Evolutionary conservation across 2,329 filamentous ascomycete species (phyloP).

Genomic region (Aureobasidium melanogenum): DNA sequence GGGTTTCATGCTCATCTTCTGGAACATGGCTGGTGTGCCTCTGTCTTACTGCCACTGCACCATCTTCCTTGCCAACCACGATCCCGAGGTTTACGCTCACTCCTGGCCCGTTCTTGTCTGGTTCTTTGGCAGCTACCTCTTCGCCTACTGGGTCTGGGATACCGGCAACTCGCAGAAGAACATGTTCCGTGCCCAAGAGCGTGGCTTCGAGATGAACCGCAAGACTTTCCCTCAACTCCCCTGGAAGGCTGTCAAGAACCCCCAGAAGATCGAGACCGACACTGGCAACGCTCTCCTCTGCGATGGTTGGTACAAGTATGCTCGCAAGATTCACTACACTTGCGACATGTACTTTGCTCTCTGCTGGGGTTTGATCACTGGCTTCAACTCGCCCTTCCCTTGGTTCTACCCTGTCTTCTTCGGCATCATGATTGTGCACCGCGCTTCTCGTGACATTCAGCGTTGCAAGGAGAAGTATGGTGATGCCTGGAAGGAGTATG

Average conservation of each 20-base stretch:
- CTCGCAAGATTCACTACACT: constrained; percentile 55
- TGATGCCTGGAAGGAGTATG: constrained; percentile 73
- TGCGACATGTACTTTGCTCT: constrained; percentile 72
- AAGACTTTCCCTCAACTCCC: constrained; percentile 85
- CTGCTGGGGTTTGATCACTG: constrained; percentile 72
- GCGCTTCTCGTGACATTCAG: constrained; percentile 65
- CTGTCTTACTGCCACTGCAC: constrained; percentile 91
- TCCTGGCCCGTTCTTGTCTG: constrained; percentile 45
- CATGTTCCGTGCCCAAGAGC: constrained; percentile 73
- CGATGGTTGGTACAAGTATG: constrained; percentile 69
- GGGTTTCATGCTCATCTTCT: constrained; percentile 97
- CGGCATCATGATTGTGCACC: constrained; percentile 67
- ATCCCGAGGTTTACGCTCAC: constrained; percentile 69
- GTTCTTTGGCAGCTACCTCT: constrained; percentile 12
- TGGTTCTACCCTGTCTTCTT: constrained; percentile 90
- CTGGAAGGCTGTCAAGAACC: constrained; percentile 75
- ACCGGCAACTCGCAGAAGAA: constrained; percentile 92
- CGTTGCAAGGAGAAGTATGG: constrained; percentile 72
- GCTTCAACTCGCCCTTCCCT: constrained; percentile 71
- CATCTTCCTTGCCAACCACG: constrained; percentile 77
- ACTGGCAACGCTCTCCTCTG: constrained; percentile 69
- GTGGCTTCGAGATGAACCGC: constrained; percentile 59
- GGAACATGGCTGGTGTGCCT: constrained; percentile 87
- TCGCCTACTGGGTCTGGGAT: constrained; percentile 14
- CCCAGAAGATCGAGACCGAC: constrained; percentile 64